These are phyloP conservation scores for Neophaeococcomyces aloes DNA, from an alignment of 2,329 filamentous ascomycete species.

Conservation along the genomic window DNA sequence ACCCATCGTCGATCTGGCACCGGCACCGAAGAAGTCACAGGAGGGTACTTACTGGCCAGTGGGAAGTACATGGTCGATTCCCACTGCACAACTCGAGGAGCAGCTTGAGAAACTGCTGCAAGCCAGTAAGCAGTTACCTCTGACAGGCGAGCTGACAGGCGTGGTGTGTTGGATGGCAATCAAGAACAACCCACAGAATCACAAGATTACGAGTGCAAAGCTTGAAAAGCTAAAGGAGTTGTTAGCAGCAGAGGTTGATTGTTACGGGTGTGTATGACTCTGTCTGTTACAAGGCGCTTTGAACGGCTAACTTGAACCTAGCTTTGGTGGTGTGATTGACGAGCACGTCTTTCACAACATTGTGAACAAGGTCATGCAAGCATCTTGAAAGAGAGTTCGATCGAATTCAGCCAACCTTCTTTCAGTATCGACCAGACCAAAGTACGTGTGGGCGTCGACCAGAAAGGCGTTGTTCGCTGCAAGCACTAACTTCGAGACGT, in stretches of 20 bases:
- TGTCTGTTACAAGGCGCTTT: background rate
- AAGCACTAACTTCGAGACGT: too few relatives aligned
- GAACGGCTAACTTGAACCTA: conserved; percentile 3
- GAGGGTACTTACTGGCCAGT: conserved; percentile 9
- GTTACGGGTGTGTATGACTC: conserved; percentile 28
- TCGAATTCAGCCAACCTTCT: too few relatives aligned
- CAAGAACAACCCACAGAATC: conserved; percentile 26
- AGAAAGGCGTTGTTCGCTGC: too few relatives aligned
- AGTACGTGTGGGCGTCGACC: too few relatives aligned
- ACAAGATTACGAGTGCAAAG: conserved; percentile 22
- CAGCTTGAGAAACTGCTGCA: conserved; percentile 24
- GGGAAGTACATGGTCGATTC: conserved; percentile 22
- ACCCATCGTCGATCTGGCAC: conserved; percentile 21
- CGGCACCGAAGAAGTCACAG: conserved; percentile 9
- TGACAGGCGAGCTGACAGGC: conserved; percentile 30
- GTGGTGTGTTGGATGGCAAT: conserved; percentile 32
- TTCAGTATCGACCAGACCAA: too few relatives aligned
- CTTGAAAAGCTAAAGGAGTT: conserved; percentile 23
- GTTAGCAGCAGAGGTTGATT: conserved; percentile 27
- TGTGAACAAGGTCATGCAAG: background rate
- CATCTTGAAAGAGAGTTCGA: too few relatives aligned
- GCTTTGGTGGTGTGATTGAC: conserved; percentile 20
- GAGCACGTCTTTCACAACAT: conserved; percentile 11
- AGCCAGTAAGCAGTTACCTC: conserved; percentile 18
- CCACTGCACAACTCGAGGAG: conserved; percentile 12